A percentile compares a stretch with the other conserved stretches of the same genome.
These are phyloP conservation scores for Carallia pectinifolia DNA, from an alignment of 345 rosid genomes.

Conservation along the genomic window DNA sequence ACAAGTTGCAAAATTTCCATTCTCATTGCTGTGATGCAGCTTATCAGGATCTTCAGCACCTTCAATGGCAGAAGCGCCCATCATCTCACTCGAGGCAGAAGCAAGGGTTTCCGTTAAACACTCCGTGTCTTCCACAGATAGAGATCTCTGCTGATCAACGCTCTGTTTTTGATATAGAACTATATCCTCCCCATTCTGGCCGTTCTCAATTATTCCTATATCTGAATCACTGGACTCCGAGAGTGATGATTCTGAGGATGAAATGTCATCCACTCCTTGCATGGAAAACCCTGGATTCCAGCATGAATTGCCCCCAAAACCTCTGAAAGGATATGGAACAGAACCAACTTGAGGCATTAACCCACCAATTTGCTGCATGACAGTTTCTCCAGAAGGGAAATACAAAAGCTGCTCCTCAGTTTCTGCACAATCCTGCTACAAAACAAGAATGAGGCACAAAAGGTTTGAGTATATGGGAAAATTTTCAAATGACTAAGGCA, in stretches of 20 bases:
- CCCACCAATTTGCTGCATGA: slow-evolving; percentile 42
- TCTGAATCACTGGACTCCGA: slow-evolving; percentile 56
- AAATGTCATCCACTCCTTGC: slow-evolving; percentile 41
- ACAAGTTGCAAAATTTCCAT: not conserved
- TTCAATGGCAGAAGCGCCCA: slow-evolving; percentile 27
- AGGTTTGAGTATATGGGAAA: not conserved
- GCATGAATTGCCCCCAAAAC: slow-evolving; percentile 38
- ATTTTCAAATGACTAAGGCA: not conserved
- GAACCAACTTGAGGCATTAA: slow-evolving; percentile 35
- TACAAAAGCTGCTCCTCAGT: slow-evolving; percentile 44
- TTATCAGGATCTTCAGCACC: slow-evolving; percentile 18
- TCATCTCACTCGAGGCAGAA: slow-evolving; percentile 28
- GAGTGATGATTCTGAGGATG: slow-evolving; percentile 41
- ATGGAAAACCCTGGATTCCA: slow-evolving; percentile 55
- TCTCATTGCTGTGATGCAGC: not conserved
- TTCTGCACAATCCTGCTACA: slow-evolving; percentile 54
- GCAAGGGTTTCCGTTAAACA: slow-evolving; percentile 2
- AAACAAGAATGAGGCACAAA: slow-evolving; percentile 11
- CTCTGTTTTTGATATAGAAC: slow-evolving; percentile 21
- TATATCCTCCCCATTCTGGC: slow-evolving; percentile 9
- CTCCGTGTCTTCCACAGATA: too few relatives aligned
- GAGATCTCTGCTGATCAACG: slow-evolving; percentile 23
- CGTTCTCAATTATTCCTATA: slow-evolving; percentile 47
- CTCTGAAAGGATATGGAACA: slow-evolving; percentile 33
- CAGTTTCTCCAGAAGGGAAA: slow-evolving; percentile 50